Evolutionary conservation across 352 stramenopile genomes (phyloP), one percentile per base, ranked within the genome.

Genomic region (Globisporangium lucens): DNA sequence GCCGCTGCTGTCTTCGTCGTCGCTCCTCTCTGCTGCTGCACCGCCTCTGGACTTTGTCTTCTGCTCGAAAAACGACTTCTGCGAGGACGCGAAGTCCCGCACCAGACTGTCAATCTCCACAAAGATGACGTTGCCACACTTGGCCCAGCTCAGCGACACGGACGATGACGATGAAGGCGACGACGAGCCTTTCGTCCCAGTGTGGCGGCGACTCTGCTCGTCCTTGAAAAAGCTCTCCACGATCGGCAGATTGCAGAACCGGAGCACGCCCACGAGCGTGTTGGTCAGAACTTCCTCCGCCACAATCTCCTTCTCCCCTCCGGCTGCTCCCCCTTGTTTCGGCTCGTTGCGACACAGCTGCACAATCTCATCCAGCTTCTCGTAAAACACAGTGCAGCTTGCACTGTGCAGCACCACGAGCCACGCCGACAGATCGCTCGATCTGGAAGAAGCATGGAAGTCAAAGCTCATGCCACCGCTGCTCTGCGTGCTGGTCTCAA

Each of bases 341-440:
- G 22, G 52, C 36, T 79, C 60, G 15, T 13, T 59, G 13, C 87
- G 87, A 69, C 79, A 91, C 29, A 85, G 69, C 46, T 91, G 80
- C 22, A 93, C 85, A 46, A 94, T 74, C 57, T 94, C 87, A 63
- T 94, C 87, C 22, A 94, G 66, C 36, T 94, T 94, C 47, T 94
- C 87, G 51, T 92, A 94, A 8, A 94, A 63, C 0, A 90, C 80
- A 1, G 82, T 91, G 60, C 87, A 93, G 47, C 77, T 83, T 0
- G 87, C 85, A 7, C 83, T 87, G 49, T 90, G 89, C 1, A 94
- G 63, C 13, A 89, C 83, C 49, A 87, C 82, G 7, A 86, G 68
- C 87, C 87, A 94, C 1, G 78, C 76, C 0, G 78, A 79, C 4
- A 77, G 74, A 56, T 89, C 79, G 52, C 85, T 91, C 22, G 52